These are phyloP conservation scores for Trichoderma asperelloides DNA, from an alignment of 495 filamentous ascomycete genomes.

Conservation along the genomic window DNA sequence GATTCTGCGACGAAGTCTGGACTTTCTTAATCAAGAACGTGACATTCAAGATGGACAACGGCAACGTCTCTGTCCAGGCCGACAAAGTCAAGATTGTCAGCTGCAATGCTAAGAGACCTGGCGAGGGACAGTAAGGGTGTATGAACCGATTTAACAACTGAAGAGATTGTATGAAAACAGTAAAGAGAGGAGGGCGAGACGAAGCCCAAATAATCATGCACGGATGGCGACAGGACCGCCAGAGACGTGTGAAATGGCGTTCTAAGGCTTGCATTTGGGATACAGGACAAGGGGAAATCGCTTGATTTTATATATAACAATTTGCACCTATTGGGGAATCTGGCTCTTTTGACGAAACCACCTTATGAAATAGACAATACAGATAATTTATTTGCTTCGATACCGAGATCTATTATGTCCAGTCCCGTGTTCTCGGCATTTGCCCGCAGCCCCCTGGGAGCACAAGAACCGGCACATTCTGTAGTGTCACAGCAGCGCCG, in stretches of 20 bases:
- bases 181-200: neutral
- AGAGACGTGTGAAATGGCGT: neutral
- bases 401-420: neutral
- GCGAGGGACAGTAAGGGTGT: constrained; percentile 37
- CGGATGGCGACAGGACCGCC: neutral
- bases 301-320: neutral
- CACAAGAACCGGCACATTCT: neutral
- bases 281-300: neutral
- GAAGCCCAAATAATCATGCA: neutral
- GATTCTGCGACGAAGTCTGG: constrained; percentile 99
- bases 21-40: constrained; percentile 99
- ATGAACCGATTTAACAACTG: neutral
- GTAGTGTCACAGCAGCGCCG: neutral
- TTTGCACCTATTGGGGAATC: neutral
- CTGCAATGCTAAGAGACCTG: constrained; percentile 80
- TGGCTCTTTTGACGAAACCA: neutral
- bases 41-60: constrained; percentile 90
- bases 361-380: neutral
- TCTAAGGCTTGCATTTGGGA: neutral
- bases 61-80: constrained; percentile 40
- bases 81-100: constrained; percentile 97
- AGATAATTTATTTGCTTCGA: neutral
- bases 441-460: neutral
- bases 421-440: neutral
- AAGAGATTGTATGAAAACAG: neutral